phyloP scores from a whole-genome alignment of 1,284 basidiomycete species.

The Tilletia setariae region DNA sequence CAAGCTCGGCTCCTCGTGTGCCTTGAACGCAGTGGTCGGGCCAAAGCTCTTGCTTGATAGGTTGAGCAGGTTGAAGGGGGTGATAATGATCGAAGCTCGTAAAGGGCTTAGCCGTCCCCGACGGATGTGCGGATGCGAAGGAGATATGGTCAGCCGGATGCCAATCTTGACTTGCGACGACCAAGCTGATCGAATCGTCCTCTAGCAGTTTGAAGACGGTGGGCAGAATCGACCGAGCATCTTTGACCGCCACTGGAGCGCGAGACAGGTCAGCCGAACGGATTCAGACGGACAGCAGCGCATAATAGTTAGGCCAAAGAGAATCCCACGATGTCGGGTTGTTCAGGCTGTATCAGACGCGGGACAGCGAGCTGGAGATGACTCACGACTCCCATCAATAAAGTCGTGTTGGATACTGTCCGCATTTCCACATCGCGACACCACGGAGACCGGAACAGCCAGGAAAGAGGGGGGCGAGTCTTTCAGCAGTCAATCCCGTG shows the following conservation, averaged over 20 bases:
- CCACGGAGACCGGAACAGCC: too few species aligned
- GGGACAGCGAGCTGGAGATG: not conserved
- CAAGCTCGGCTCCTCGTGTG: slow-evolving; percentile 57
- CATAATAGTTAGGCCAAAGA: too few species aligned
- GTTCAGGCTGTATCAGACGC: too few species aligned
- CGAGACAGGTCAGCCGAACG: not conserved
- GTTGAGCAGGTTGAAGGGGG: slow-evolving; percentile 45
- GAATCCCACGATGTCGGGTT: too few species aligned
- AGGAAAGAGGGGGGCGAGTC: too few species aligned
- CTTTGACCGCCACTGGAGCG: slow-evolving; percentile 27
- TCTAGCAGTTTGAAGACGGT: slow-evolving; percentile 16
- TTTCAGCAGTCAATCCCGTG: too few species aligned
- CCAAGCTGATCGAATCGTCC: slow-evolving; percentile 14
- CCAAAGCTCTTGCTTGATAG: slow-evolving; percentile 61
- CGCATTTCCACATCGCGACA: too few species aligned
- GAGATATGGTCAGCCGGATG: slow-evolving; percentile 66
- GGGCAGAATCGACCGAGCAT: slow-evolving; percentile 14
- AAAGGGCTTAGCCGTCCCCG: slow-evolving; percentile 57
- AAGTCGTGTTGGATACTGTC: slow-evolving; percentile 24
- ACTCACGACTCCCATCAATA: slow-evolving; percentile 27
- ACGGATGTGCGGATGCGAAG: slow-evolving; percentile 63
- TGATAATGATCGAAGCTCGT: slow-evolving; percentile 46
- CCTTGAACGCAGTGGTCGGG: slow-evolving; percentile 63
- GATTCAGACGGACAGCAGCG: too few species aligned
- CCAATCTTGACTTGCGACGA: slow-evolving; percentile 50